A percentile compares a stretch with the other conserved stretches of the same genome.
These are phyloP conservation scores for Kodamaea leandrae DNA, from an alignment of 805 yeast genomes.

Conservation along the genomic window DNA sequence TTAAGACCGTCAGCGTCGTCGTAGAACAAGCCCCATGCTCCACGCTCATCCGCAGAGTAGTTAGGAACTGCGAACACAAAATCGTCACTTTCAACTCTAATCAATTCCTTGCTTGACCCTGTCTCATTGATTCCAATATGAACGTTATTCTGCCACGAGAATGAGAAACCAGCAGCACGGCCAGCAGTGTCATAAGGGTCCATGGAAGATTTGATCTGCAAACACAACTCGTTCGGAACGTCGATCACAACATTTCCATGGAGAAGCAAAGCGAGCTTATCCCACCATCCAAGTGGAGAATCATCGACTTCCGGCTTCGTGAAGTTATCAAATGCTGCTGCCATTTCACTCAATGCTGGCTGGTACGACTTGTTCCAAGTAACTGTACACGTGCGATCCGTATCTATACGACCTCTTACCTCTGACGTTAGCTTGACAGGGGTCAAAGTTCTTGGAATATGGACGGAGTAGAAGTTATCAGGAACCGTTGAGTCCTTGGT, in stretches of 20 bases:
- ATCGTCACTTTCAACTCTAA: constrained; percentile 52
- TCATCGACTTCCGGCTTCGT: constrained; percentile 46
- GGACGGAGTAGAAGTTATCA: constrained; percentile 56
- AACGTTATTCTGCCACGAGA: constrained; percentile 60
- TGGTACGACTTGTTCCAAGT: constrained; percentile 66
- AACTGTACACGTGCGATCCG: constrained; percentile 48
- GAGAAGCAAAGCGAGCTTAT: constrained; percentile 50
- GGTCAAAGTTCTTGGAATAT: constrained; percentile 60
- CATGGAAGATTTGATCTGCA: constrained; percentile 60
- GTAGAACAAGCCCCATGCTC: constrained; percentile 39
- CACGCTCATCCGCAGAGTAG: constrained; percentile 35
- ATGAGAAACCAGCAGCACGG: constrained; percentile 59
- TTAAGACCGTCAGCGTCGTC: constrained; percentile 19
- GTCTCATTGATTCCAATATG: constrained; percentile 50
- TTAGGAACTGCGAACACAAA: constrained; percentile 59
- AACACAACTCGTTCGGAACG: constrained; percentile 51
- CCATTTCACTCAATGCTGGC: constrained; percentile 55
- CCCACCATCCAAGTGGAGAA: constrained; percentile 49
- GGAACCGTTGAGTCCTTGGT: constrained; percentile 18
- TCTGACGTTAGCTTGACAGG: constrained; percentile 58
- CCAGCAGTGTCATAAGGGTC: constrained; percentile 60
- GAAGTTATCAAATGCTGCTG: constrained; percentile 40
- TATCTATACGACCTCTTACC: constrained; percentile 42
- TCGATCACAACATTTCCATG: constrained; percentile 54
- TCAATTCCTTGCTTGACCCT: constrained; percentile 46